These are phyloP conservation scores for Handroanthus guayacan DNA, from an alignment of 257 asterid genomes.

Conservation along the genomic window DNA sequence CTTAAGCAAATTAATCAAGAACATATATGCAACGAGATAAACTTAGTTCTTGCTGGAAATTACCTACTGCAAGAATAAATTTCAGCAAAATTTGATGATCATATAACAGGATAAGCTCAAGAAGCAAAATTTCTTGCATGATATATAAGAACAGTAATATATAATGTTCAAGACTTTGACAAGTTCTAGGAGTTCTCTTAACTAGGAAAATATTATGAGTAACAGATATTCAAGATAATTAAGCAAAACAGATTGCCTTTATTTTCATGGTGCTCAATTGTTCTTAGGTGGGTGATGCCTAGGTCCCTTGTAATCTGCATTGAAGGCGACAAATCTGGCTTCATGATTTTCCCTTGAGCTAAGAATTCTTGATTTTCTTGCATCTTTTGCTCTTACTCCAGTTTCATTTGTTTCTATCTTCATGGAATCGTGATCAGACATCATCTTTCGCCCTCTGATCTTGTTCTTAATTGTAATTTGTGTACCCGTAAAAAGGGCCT, in stretches of 20 bases:
- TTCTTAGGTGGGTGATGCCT: slow-evolving; percentile 74
- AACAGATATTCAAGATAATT: background rate
- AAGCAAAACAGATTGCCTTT: background rate
- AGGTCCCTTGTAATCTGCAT: slow-evolving; percentile 72
- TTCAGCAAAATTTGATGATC: background rate
- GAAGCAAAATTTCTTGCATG: slow-evolving; percentile 17
- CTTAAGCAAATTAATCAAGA: background rate
- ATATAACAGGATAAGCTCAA: background rate
- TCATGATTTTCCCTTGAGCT: slow-evolving; percentile 37
- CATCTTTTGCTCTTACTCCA: background rate
- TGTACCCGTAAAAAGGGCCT: background rate
- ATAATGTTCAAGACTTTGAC: slow-evolving; percentile 2
- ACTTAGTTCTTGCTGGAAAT: background rate
- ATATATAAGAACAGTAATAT: slow-evolving; percentile 22
- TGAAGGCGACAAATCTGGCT: slow-evolving; percentile 55
- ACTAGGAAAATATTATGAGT: slow-evolving; percentile 25
- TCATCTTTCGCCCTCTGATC: slow-evolving; percentile 41
- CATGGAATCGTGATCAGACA: background rate
- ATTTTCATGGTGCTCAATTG: slow-evolving; percentile 38
- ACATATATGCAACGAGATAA: background rate
- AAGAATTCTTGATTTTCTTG: slow-evolving; percentile 38
- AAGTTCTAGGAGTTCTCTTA: slow-evolving; percentile 3
- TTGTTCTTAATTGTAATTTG: slow-evolving; percentile 1
- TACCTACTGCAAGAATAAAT: background rate
- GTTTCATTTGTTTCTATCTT: slow-evolving; percentile 27